Percentiles rank a stretch among this genome's conserved stretches.
phyloP scores from a whole-genome alignment of 345 rosid species.

The Populus simonii region DNA sequence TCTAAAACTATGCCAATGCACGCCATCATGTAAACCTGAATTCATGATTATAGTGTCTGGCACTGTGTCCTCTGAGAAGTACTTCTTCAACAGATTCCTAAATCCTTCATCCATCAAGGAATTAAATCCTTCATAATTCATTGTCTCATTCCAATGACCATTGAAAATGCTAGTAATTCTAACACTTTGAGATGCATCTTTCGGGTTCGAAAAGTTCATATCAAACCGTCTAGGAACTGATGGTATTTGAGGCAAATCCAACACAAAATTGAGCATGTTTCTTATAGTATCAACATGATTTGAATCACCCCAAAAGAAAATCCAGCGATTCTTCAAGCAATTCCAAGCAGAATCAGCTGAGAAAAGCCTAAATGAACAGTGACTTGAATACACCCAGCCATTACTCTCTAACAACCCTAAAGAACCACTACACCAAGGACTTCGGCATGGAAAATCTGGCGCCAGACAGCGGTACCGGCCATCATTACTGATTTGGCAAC shows the following conservation, averaged over 20 bases:
- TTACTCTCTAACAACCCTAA: constrained; percentile 81
- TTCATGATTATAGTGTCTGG: constrained; percentile 82
- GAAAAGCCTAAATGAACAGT: constrained; percentile 73
- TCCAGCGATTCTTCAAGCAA: constrained; percentile 73
- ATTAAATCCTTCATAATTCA: constrained; percentile 81
- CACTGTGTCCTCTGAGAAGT: constrained; percentile 60
- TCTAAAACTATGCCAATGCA: constrained; percentile 55
- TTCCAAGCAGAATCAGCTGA: constrained; percentile 63
- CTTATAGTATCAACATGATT: constrained; percentile 91
- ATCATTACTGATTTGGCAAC: constrained; percentile 58
- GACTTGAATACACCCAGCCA: constrained; percentile 93
- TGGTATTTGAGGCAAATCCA: constrained; percentile 57
- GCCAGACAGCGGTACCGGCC: constrained; percentile 77
- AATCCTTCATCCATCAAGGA: constrained; percentile 62
- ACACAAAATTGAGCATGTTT: constrained; percentile 74
- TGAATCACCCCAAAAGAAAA: constrained; percentile 98
- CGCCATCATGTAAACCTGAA: constrained; percentile 89
- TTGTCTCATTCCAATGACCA: constrained; percentile 83
- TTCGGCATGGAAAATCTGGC: constrained; percentile 54
- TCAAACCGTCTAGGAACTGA: constrained; percentile 88
- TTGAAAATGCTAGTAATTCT: constrained; percentile 93
- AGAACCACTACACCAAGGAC: constrained; percentile 83
- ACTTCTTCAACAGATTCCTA: constrained; percentile 60
- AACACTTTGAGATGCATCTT: constrained; percentile 57
- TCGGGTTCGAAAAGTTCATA: constrained; percentile 65